Percentiles rank a stretch among this genome's conserved stretches.
Conservation (phyloP, 2,329 filamentous ascomycete genomes). For the Cercospora brassicicola region DNA sequence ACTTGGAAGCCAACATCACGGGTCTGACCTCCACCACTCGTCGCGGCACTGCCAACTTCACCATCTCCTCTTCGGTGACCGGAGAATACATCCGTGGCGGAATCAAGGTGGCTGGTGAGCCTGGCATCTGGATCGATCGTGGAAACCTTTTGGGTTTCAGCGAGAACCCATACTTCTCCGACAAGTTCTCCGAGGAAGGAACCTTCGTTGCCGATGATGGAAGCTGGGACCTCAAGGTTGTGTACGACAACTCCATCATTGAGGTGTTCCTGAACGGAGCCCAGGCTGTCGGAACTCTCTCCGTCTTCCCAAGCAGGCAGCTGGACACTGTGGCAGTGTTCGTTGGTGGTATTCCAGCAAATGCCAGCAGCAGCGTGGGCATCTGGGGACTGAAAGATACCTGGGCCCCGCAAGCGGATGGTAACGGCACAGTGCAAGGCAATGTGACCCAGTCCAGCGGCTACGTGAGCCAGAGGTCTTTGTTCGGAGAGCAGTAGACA, state of each 20-base stretch:
- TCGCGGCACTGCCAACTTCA: slow-evolving; percentile 52
- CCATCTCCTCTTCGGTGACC: slow-evolving; percentile 52
- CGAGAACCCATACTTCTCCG: slow-evolving; percentile 57
- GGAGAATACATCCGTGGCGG: slow-evolving; percentile 54
- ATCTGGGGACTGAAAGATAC: slow-evolving; percentile 44
- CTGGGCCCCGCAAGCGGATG: slow-evolving; percentile 39
- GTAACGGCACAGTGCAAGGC: slow-evolving; percentile 39
- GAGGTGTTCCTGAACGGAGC: slow-evolving; percentile 59
- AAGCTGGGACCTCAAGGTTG: slow-evolving; percentile 48
- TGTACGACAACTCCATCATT: slow-evolving; percentile 57
- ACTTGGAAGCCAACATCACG: slow-evolving; percentile 57
- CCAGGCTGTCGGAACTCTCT: slow-evolving; percentile 51
- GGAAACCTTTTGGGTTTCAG: slow-evolving; percentile 50
- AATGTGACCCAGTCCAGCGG: slow-evolving; percentile 29
- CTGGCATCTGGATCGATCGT: slow-evolving; percentile 52
- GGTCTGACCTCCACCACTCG: slow-evolving; percentile 38
- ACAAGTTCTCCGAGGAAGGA: slow-evolving; percentile 50
- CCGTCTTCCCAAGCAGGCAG: slow-evolving; percentile 52
- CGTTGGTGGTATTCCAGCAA: slow-evolving; percentile 40
- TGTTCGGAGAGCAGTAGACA: slow-evolving; percentile 6
- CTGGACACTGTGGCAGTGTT: slow-evolving; percentile 43
- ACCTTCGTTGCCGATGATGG: slow-evolving; percentile 33
- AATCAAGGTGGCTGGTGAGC: slow-evolving; percentile 47
- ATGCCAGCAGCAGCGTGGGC: slow-evolving; percentile 42
- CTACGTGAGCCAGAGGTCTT: not conserved